These are phyloP conservation scores for Pythium brachiatum DNA, from an alignment of 352 stramenopile genomes.

Conservation along the genomic window DNA sequence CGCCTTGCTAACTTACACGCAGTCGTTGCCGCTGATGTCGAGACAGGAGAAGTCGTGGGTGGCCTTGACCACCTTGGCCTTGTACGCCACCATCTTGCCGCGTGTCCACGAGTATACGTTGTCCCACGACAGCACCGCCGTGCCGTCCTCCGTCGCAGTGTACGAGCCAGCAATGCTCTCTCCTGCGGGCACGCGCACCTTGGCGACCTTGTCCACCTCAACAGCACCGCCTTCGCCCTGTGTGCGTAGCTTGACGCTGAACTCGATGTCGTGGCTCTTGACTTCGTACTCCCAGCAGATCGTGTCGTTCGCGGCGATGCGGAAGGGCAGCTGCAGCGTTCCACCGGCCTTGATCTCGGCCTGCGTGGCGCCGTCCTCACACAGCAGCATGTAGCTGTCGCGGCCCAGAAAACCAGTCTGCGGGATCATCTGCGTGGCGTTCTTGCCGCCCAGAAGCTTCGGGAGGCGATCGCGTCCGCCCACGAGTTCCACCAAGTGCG, in stretches of 20 bases:
- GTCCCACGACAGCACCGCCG: slow-evolving; percentile 70
- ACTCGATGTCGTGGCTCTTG: slow-evolving; percentile 60
- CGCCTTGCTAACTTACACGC: too few species aligned
- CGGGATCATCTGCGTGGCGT: slow-evolving; percentile 47
- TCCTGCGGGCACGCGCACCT: slow-evolving; percentile 36
- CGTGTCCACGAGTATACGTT: slow-evolving; percentile 72
- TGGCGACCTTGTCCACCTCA: slow-evolving; percentile 53
- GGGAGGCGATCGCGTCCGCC: slow-evolving; percentile 50
- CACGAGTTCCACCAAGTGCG: slow-evolving; percentile 44
- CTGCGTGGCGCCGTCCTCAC: slow-evolving; percentile 65
- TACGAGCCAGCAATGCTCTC: slow-evolving; percentile 49
- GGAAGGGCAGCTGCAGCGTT: slow-evolving; percentile 64
- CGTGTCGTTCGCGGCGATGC: slow-evolving; percentile 65
- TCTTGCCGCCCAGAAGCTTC: slow-evolving; percentile 58
- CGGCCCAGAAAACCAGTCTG: slow-evolving; percentile 62
- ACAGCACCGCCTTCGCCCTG: slow-evolving; percentile 64
- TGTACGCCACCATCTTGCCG: slow-evolving; percentile 70
- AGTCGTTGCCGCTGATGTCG: slow-evolving; percentile 75
- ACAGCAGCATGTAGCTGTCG: slow-evolving; percentile 62
- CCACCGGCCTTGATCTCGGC: slow-evolving; percentile 62
- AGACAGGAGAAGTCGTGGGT: slow-evolving; percentile 73
- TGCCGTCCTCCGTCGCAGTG: slow-evolving; percentile 61
- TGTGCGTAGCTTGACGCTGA: slow-evolving; percentile 68
- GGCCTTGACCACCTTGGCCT: slow-evolving; percentile 74
- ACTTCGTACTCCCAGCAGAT: slow-evolving; percentile 78